Evolutionary conservation across 2,329 filamentous ascomycete genomes (phyloP).

Genomic region (Podosphaera fusca): DNA sequence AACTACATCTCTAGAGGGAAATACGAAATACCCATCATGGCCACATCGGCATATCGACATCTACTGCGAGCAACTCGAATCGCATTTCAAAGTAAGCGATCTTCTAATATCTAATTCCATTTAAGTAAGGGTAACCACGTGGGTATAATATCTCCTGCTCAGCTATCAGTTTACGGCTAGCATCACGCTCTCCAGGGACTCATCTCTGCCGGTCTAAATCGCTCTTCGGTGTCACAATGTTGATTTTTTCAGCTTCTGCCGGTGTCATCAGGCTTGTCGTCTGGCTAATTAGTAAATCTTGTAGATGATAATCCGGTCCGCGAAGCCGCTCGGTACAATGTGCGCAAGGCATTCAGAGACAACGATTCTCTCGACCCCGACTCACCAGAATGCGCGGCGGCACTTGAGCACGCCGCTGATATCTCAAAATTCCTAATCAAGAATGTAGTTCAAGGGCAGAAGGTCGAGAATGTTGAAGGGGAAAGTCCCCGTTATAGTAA

Average conservation of each 20-base stretch:
- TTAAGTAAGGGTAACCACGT: too few relatives aligned
- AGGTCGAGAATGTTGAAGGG: slow-evolving; percentile 18
- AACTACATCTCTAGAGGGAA: background rate
- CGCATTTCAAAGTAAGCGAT: slow-evolving; percentile 50
- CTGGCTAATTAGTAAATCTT: background rate
- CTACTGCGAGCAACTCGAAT: slow-evolving; percentile 60
- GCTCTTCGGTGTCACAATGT: too few relatives aligned
- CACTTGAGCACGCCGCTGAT: slow-evolving; percentile 59
- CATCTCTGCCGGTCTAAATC: too few relatives aligned
- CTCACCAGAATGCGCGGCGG: slow-evolving; percentile 34
- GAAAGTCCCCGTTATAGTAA: slow-evolving; percentile 29
- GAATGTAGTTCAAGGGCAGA: slow-evolving; percentile 71
- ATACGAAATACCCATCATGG: slow-evolving; percentile 22
- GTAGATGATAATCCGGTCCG: slow-evolving; percentile 50
- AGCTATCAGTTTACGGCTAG: too few relatives aligned
- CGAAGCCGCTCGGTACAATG: slow-evolving; percentile 45
- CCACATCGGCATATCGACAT: slow-evolving; percentile 55
- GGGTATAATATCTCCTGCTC: too few relatives aligned
- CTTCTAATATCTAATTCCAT: background rate
- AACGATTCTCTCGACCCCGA: slow-evolving; percentile 35
- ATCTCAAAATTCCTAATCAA: slow-evolving; percentile 56
- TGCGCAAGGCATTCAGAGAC: slow-evolving; percentile 49
- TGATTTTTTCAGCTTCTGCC: too few relatives aligned
- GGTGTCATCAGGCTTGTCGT: background rate
- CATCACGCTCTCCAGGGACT: too few relatives aligned